A percentile compares a stretch with the other conserved stretches of the same genome.
Conservation (phyloP, 164 flowering plant genomes). For the Berberis thunbergii region DNA sequence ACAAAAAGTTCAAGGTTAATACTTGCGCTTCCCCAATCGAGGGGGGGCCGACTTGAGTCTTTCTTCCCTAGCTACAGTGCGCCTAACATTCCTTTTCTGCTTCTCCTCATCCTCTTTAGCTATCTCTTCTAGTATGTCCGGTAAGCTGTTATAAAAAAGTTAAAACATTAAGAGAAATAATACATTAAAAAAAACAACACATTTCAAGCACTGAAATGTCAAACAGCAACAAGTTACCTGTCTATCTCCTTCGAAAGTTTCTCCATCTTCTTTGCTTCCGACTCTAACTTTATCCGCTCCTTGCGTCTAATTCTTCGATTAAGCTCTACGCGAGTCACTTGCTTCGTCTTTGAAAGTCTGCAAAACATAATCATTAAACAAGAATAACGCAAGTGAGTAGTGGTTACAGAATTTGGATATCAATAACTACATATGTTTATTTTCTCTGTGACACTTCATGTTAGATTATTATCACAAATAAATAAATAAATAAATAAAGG, state of each 20-base stretch:
- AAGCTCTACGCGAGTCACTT: constrained; percentile 63
- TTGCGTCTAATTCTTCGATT: constrained; percentile 73
- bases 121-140: constrained; percentile 75
- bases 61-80: constrained; percentile 65
- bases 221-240: constrained; percentile 24
- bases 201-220: not conserved
- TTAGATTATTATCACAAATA: not conserved
- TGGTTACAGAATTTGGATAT: not conserved
- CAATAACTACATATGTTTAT: not conserved
- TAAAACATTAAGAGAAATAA: not conserved
- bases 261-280: constrained; percentile 46
- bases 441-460: not conserved
- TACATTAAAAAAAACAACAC: not conserved
- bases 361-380: constrained; percentile 1
- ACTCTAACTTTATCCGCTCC: constrained; percentile 50
- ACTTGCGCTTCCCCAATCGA: constrained; percentile 91
- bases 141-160: constrained; percentile 35
- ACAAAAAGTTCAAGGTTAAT: constrained; percentile 12
- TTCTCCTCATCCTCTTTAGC: constrained; percentile 85
- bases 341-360: constrained; percentile 50
- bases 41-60: constrained; percentile 75
- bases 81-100: constrained; percentile 52
- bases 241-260: constrained; percentile 68
- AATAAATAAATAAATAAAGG: not conserved
- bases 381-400: not conserved